A percentile compares a stretch with the other conserved stretches of the same genome.
phyloP scores from a whole-genome alignment of 176 grass and related monocot genomes.

The Chrysopogon serrulatus region DNA sequence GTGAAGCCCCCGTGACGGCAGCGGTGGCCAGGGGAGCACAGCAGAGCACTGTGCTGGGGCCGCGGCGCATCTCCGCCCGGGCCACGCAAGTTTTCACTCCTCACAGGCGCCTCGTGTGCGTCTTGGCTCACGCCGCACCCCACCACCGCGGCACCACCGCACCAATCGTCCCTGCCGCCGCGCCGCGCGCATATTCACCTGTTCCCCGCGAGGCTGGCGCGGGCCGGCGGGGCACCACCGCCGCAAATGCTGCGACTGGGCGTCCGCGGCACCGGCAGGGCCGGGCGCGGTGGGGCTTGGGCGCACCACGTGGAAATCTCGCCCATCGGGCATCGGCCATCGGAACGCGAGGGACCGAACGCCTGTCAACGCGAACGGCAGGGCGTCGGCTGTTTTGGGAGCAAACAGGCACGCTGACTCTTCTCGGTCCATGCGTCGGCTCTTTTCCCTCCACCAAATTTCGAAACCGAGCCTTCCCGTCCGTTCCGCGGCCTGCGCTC shows the following conservation, averaged over 20 bases:
- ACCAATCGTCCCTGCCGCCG: neutral
- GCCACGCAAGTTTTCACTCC: neutral
- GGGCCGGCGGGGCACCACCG: too few species aligned
- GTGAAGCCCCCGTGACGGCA: slow-evolving; percentile 4
- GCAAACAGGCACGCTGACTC: neutral
- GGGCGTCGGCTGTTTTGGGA: neutral
- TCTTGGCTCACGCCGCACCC: neutral
- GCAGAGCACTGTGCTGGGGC: neutral
- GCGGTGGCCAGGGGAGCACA: neutral
- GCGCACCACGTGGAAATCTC: neutral
- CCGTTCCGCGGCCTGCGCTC: neutral
- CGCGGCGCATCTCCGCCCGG: neutral
- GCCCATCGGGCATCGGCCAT: too few species aligned
- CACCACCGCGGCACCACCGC: neutral
- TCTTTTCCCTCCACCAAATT: slow-evolving; percentile 31
- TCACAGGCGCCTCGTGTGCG: slow-evolving; percentile 18
- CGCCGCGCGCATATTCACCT: slow-evolving; percentile 1
- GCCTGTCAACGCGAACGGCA: too few species aligned
- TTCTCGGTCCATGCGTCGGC: neutral
- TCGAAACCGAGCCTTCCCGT: slow-evolving; percentile 22
- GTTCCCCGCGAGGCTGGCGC: too few species aligned
- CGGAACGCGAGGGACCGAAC: neutral
- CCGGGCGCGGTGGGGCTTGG: neutral
- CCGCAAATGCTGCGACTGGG: too few species aligned
- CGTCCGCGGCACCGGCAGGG: neutral